Base-by-base conservation (phyloP, 164 flowering plant species). In the Umbellularia californica region DNA sequence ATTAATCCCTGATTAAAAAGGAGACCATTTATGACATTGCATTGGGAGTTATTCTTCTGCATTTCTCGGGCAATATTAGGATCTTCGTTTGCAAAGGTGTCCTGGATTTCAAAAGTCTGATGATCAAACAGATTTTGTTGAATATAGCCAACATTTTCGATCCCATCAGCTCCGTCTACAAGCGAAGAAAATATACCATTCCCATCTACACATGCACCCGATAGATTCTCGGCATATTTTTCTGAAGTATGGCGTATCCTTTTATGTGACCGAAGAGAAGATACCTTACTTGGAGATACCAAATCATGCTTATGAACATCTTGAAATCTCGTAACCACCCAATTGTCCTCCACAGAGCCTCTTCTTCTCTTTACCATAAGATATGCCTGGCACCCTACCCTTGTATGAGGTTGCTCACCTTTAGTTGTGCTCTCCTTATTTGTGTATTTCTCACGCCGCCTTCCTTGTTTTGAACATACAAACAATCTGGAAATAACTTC, bases 291-390 rank as follows among this genome's bases (percentile, higher is more conserved):
- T 13, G 69, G 50, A 28, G 69, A 67, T 25, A 69, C n/a, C 4
- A 69, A 50, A 3, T 41, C 55, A 69, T 69, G 71, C 50, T 69
- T 69, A 47, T 69, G 71, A 50, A n/a, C 24, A n/a, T 69, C 55
- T 50, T 69, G 55, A 69, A 69, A 69, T 35, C 71, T 69, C 20
- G 71, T 69, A n/a, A 69, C 55, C 52, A 30, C 71, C 71, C 71
- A 69, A 41, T 11, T 69, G 20, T 69, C 71, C 25, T 41, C 55
- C 20, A 30, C 69, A 15, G 69, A 41, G 15, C 69, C 69, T 67
- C 69, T 67, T 25, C 71, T 69, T 50, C 55, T 69, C 25, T 69
- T 69, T 7, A 69, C 55, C 71, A 69, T 69, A 19, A 69, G 52
- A 41, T 41, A 41, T 10, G 71, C 71, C 71, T 69, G 52, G 55